These are phyloP conservation scores for Tetrahymena elliotti DNA, from an alignment of 73 alveolate genomes.

Conservation along the genomic window DNA sequence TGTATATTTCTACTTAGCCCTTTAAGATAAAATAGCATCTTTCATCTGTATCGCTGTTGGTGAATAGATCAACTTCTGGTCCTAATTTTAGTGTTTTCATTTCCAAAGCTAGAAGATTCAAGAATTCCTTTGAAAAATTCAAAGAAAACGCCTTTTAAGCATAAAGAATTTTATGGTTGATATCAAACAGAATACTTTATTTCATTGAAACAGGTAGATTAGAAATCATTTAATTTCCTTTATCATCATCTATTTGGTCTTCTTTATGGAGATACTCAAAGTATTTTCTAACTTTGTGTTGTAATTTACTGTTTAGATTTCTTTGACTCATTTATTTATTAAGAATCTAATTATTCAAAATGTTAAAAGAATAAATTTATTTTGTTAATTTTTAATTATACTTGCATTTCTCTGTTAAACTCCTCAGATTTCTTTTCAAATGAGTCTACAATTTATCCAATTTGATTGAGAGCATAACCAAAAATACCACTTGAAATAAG, in stretches of 20 bases:
- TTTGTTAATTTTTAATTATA: background rate
- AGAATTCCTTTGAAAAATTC: background rate
- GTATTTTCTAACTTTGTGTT: background rate
- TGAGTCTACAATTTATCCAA: background rate
- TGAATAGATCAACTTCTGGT: background rate
- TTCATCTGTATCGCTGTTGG: background rate
- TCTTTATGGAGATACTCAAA: background rate
- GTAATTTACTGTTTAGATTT: background rate
- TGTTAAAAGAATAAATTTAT: background rate
- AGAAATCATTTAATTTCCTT: background rate
- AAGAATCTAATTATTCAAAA: background rate
- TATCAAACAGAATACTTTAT: background rate
- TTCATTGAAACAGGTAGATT: background rate
- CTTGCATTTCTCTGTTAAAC: background rate
- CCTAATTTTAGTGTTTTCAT: background rate
- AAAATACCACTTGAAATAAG: background rate
- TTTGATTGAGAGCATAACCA: background rate
- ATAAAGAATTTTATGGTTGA: background rate
- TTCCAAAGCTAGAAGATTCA: background rate
- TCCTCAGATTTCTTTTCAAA: background rate
- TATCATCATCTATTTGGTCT: background rate
- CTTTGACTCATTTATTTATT: background rate
- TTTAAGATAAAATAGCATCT: background rate
- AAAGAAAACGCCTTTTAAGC: background rate
- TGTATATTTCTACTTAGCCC: background rate